Evolutionary conservation across 257 asterid genomes (phyloP), one percentile per base, ranked within the genome.

Genomic region (Solanum verrucosum): DNA sequence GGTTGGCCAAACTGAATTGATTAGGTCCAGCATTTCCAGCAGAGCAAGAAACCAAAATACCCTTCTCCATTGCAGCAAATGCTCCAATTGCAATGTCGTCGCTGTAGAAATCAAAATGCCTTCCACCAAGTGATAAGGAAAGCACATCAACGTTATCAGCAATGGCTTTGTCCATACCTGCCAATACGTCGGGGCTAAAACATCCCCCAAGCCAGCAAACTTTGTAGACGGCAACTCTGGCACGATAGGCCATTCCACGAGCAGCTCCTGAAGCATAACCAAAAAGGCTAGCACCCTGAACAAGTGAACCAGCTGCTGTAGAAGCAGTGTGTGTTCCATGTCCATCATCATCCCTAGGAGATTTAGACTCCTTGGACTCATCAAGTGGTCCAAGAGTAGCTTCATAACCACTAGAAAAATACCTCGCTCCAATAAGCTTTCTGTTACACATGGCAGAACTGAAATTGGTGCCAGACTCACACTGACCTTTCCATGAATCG

Each of bases 321-420:
- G 98, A 86, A 6, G 99, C 90, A 0, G 99, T 97, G 90, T 94
- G 99, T 33, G 99, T 96, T 34, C 99, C 98, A 12, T 97, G 99
- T 4, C 99, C 99, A 11, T 93, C 96, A 84, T 95, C 95, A 68
- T 97, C 99, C 1, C 98, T 89, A 7, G 99, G 93, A 5, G 99
- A 97, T 91, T 87, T 97, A 0, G 94, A 93, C 29, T 96, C 98
- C 78, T 90, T 92, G 1, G 96, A 35, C 52, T 83, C 95, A 82
- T 96, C 96, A 18, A 96, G 88, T 23, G 98, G 93, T 73, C 98
- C 98, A n/a, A 93, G 70, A 0, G 94, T 91, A 3, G 98, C 97
- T 86, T 97, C 99, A 33, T 95, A 95, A 3, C 99, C 99, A 3
- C 33, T 93, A 0, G 96, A 87, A 8, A 97, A 97, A 27, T 31